Base-by-base conservation (phyloP, 768 basidiomycete genomes). In the Psilocybe cyanescens region DNA sequence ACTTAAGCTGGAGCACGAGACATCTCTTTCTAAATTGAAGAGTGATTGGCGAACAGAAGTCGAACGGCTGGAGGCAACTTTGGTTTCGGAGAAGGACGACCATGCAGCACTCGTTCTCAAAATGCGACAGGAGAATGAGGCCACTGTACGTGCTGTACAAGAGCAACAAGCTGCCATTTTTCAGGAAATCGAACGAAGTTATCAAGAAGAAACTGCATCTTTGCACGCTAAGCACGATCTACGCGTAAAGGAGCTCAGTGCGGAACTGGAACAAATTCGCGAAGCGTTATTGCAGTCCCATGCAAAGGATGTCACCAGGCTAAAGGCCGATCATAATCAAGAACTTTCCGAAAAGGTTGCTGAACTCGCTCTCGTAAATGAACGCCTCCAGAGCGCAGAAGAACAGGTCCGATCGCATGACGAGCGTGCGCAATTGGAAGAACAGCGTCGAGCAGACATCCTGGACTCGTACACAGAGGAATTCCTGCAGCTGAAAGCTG, bases 1-100 rank as follows among this genome's bases (percentile, higher is more conserved):
- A 45, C 78, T 90, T 45, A 84, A 83, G 52, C 73, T 81, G 8
- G 88, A 90, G 57, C 85, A 91, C 68, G 77, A 87, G 60, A 80
- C 80, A 29, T 52, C 76, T 19, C 56, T 88, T 33, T 71, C 83
- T 57, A 83, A 82, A 64, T 70, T 86, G 37, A 84, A 83, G 66
- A 81, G 82, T 57, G 86, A 88, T 63, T 81, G 81, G 70, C 75
- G 78, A 46, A 72, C 78, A 29, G 84, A 88, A 68, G 73, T 80
- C 33, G 83, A 87, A 54, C 75, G 75, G 19, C 73, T 87, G 52
- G 80, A 77, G 24, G 68, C 76, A 3, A 71, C 77, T n/a, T 68
- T 86, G 51, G 65, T 76, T 41, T 73, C 78, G 52, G 78, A 76
- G 68, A 81, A 81, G 72, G 80, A 81, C 52, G 82, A 82, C 58